Evolutionary conservation across 78 protist species (phyloP), one percentile per base, ranked within the genome.

Genomic region (Cyanophora paradoxa): DNA sequence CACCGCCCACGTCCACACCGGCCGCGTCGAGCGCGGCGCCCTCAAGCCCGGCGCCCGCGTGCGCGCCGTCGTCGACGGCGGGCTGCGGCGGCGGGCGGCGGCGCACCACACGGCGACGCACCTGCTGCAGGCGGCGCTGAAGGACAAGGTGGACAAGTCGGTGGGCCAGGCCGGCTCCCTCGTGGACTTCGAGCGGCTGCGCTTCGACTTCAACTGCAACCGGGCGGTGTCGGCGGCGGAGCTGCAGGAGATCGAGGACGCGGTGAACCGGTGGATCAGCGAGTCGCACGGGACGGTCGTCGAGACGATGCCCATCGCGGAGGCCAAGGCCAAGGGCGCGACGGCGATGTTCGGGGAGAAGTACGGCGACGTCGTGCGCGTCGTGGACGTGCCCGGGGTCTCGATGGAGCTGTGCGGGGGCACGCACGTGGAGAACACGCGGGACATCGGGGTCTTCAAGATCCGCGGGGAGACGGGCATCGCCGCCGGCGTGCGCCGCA

Each of bases 71-170:
- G 52, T 46, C n/a, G 52, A 46, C 52, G 14, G 52, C n/a, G n/a
- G 52, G 52, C n/a, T n/a, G n/a, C 62, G 62, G 14, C 31, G 16
- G 39, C 26, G 5, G n/a, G 24, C 11, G 31, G 64, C 67, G 5
- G 52, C 39, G 6, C 81, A 76, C 74, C 81, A 76, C 81, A 65
- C 81, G 19, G 81, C 66, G 42, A 65, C 74, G 22, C 81, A 76
- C 46, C 31, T 61, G 17, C 73, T 76, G 22, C 52, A 46, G 17
- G 65, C 72, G 28, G 58, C 75, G 10, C 73, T 76, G 46, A 46
- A 64, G 11, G 28, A 50, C 30, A 44, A 28, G 19, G 39, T 77
- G 19, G 81, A 73, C 41, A 50, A 1, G 22, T 2, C 1, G 22
- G 81, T 44, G 46, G 36, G 16, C 26, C 78, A 74, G 57, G 77